phyloP scores from a whole-genome alignment of 2,329 filamentous ascomycete genomes.

The Saccharata proteae region DNA sequence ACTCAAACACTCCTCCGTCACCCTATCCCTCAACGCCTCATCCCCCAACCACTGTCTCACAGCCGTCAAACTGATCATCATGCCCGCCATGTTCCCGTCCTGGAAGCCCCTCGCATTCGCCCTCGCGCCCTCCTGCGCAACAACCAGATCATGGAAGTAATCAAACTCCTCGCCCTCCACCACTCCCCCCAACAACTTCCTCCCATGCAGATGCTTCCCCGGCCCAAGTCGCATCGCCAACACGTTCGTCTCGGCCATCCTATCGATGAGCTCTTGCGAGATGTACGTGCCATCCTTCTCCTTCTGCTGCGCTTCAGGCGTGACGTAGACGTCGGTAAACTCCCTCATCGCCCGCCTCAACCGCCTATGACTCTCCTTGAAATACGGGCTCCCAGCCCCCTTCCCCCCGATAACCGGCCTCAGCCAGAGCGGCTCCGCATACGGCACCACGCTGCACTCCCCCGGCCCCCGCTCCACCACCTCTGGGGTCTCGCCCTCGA shows the following conservation, averaged over 20 bases:
- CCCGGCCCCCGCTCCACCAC: conserved; percentile 58
- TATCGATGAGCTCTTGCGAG: conserved; percentile 57
- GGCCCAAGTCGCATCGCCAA: conserved; percentile 76
- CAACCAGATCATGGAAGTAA: conserved; percentile 73
- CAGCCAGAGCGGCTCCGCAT: conserved; percentile 77
- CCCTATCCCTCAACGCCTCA: conserved; percentile 49
- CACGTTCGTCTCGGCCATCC: conserved; percentile 62
- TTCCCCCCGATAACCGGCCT: conserved; percentile 62
- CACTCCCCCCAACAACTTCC: conserved; percentile 50
- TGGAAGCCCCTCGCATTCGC: conserved; percentile 67
- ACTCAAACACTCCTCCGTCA: conserved; percentile 60
- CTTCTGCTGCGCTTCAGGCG: conserved; percentile 62
- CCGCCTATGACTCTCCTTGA: conserved; percentile 58
- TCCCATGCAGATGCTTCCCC: conserved; percentile 66
- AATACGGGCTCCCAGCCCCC: conserved; percentile 77
- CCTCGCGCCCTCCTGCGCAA: conserved; percentile 60
- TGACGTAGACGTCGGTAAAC: conserved; percentile 61
- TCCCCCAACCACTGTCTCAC: conserved; percentile 68
- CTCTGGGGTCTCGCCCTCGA: conserved; percentile 63
- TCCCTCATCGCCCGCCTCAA: conserved; percentile 58
- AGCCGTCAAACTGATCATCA: conserved; percentile 71
- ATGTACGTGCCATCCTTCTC: conserved; percentile 65
- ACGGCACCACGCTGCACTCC: conserved; percentile 65
- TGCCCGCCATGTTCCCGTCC: conserved; percentile 81
- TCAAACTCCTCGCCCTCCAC: conserved; percentile 71